Evolutionary conservation across 306 rosid species (phyloP).

Genomic region (Cicer cuneatum): DNA sequence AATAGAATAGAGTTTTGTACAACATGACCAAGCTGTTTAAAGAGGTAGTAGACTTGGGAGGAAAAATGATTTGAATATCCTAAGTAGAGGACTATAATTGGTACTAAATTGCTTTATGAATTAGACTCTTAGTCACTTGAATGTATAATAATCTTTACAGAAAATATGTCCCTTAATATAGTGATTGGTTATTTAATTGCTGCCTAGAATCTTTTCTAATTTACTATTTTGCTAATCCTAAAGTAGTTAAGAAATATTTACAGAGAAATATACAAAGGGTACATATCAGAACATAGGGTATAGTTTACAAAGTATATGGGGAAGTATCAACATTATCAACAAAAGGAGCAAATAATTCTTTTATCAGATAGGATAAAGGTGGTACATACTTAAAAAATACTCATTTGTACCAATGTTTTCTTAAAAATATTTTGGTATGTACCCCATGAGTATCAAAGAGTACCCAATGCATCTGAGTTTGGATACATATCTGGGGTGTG

Average conservation of each 20-base stretch:
- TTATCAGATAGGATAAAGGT: neutral
- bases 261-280: neutral
- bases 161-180: neutral
- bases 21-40: neutral
- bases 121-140: constrained; percentile 6
- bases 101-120: neutral
- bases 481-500: neutral
- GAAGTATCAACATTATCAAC: constrained; percentile 2
- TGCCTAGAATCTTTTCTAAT: neutral
- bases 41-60: neutral
- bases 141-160: neutral
- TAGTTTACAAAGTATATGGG: neutral
- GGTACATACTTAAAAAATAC: neutral
- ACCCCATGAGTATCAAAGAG: neutral
- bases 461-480: neutral
- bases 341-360: neutral
- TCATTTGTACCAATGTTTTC: neutral
- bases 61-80: neutral
- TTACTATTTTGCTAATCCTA: constrained; percentile 1
- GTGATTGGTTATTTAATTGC: neutral
- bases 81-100: constrained; percentile 1
- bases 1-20: neutral
- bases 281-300: neutral
- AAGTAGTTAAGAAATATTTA: neutral
- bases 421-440: neutral